Evolutionary conservation across 2,329 filamentous ascomycete genomes (phyloP).

Genomic region (Cladosporium austrohemisphaericum): DNA sequence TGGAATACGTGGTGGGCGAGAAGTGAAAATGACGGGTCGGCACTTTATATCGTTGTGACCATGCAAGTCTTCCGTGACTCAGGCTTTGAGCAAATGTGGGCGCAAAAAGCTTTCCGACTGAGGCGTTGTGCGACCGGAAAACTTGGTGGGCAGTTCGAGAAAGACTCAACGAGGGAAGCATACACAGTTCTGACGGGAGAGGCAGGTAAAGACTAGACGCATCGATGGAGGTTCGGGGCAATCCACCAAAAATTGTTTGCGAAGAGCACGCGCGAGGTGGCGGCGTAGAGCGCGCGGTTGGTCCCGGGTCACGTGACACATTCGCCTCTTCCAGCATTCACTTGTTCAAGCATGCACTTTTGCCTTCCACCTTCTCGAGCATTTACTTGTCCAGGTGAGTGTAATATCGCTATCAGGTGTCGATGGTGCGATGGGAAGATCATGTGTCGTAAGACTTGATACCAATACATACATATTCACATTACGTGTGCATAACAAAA

Average conservation of each 20-base stretch:
- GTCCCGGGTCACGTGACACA: not conserved
- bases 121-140: constrained; percentile 3
- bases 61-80: constrained; percentile 15
- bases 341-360: no score
- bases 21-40: constrained; percentile 1
- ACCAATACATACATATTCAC: no score
- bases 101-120: constrained; percentile 16
- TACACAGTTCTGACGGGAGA: constrained; percentile 6
- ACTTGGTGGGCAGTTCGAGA: constrained; percentile 1
- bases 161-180: constrained; percentile 7
- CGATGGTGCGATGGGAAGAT: no score
- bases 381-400: no score
- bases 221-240: constrained; percentile 8
- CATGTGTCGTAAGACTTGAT: no score
- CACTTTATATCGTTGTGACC: constrained; percentile 13
- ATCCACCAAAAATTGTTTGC: constrained; percentile 11
- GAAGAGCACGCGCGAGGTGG: not conserved
- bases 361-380: no score
- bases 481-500: no score
- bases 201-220: constrained; percentile 6
- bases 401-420: no score
- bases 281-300: not conserved
- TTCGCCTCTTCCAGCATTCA: no score
- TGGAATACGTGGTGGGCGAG: constrained; percentile 1
- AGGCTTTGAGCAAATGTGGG: constrained; percentile 16